phyloP scores from a whole-genome alignment of 73 alveolate species.

The Paraurostyla sp. region DNA sequence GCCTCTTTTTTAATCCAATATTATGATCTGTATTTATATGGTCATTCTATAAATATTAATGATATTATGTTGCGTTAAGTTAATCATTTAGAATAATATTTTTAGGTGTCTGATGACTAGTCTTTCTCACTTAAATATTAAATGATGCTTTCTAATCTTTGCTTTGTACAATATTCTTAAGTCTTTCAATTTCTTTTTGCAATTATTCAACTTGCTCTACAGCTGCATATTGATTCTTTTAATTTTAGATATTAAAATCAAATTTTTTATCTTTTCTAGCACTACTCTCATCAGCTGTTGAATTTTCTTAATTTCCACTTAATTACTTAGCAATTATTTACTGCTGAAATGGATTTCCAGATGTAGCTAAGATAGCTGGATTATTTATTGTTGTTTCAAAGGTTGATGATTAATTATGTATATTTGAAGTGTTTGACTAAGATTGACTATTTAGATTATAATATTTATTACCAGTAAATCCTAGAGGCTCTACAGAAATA shows the following conservation, averaged over 20 bases:
- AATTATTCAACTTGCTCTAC: background rate
- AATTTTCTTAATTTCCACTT: background rate
- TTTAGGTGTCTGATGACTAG: too few relatives aligned
- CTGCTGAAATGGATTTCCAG: background rate
- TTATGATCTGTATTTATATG: too few relatives aligned
- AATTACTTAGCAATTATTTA: background rate
- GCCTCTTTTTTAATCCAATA: background rate
- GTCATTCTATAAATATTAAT: too few relatives aligned
- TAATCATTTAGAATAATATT: too few relatives aligned
- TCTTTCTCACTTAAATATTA: too few relatives aligned
- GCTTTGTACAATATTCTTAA: background rate
- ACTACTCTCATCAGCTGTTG: background rate
- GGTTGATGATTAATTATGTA: constrained; percentile 5
- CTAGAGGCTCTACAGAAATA: background rate
- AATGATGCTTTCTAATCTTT: too few relatives aligned
- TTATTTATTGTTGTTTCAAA: constrained; percentile 38
- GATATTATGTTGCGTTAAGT: too few relatives aligned
- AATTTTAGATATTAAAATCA: background rate
- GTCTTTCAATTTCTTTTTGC: constrained; percentile 1
- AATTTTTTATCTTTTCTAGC: background rate
- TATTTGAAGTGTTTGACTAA: background rate
- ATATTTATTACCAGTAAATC: constrained; percentile 1
- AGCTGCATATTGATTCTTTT: background rate
- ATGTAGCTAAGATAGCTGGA: constrained; percentile 11
- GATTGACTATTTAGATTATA: background rate